Conservation (phyloP, 2,329 filamentous ascomycete genomes). For the Paecilomyces sp. region DNA sequence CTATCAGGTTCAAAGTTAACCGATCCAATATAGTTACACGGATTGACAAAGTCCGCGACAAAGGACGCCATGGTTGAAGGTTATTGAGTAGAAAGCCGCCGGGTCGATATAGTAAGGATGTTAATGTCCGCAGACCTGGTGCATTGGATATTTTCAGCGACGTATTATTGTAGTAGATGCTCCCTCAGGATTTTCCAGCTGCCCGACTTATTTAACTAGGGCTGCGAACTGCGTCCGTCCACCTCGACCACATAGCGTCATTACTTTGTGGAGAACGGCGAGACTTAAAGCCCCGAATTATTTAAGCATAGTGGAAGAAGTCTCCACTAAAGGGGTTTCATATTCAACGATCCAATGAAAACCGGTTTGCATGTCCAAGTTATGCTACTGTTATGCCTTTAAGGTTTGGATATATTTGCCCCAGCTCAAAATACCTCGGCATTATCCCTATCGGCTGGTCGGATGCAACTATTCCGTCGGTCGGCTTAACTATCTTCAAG, state of each 20-base stretch:
- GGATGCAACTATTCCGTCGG: neutral
- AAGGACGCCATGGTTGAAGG: neutral
- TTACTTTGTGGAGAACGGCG: neutral
- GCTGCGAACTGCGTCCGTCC: neutral
- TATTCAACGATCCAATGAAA: neutral
- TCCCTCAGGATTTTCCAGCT: neutral
- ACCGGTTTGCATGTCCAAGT: neutral
- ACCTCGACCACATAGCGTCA: neutral
- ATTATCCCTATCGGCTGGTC: neutral
- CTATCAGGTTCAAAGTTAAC: conserved; percentile 22
- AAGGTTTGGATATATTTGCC: neutral
- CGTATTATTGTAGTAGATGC: neutral
- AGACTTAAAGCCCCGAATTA: neutral
- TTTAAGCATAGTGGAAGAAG: neutral
- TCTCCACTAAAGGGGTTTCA: neutral
- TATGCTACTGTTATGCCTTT: neutral
- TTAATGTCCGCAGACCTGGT: too few species aligned
- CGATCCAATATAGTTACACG: neutral
- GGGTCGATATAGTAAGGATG: neutral
- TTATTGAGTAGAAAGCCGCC: neutral
- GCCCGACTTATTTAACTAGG: neutral
- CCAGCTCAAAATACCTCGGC: neutral
- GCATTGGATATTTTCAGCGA: neutral
- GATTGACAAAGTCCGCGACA: neutral
- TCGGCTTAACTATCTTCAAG: too few species aligned